Percentiles rank a stretch among this genome's conserved stretches.
Conservation (phyloP, 371 early-diverging fungal species). For the Capillidium rhysosporum region DNA sequence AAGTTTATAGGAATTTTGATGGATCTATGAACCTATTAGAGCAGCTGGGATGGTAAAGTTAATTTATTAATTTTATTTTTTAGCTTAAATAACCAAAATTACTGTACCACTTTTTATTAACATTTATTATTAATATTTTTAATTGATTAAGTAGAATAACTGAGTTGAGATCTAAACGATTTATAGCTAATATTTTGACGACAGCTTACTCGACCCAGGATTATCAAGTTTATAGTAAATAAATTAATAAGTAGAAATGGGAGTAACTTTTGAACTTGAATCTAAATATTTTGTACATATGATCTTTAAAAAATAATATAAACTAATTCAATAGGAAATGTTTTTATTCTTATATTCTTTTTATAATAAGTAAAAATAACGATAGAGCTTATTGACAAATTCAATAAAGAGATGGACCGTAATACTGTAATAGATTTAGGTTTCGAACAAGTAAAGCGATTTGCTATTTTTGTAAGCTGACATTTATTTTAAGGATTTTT, state of each 20-base stretch:
- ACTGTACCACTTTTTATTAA: too few species aligned
- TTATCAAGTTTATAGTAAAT: background rate
- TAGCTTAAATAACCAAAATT: too few species aligned
- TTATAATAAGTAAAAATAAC: slow-evolving; percentile 10
- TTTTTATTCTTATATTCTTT: background rate
- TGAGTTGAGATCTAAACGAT: background rate
- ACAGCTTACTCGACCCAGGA: background rate
- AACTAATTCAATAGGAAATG: slow-evolving; percentile 17
- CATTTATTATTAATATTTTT: too few species aligned
- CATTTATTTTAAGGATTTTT: slow-evolving; percentile 41
- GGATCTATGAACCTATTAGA: too few species aligned
- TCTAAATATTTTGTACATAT: slow-evolving; percentile 21
- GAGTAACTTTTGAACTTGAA: background rate
- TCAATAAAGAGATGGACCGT: slow-evolving; percentile 14
- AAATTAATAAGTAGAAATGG: background rate
- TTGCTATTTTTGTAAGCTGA: slow-evolving; percentile 6
- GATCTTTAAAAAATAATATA: slow-evolving; percentile 39
- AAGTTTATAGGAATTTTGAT: too few species aligned
- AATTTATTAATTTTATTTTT: too few species aligned
- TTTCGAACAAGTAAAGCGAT: slow-evolving; percentile 20
- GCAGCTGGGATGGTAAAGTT: too few species aligned
- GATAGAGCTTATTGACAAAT: slow-evolving; percentile 17
- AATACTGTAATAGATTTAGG: slow-evolving; percentile 31
- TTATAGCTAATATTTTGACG: background rate
- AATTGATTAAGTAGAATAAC: background rate